Evolutionary conservation across 169 alveolate species (phyloP).

Genomic region (Hepatocystis sp.): DNA sequence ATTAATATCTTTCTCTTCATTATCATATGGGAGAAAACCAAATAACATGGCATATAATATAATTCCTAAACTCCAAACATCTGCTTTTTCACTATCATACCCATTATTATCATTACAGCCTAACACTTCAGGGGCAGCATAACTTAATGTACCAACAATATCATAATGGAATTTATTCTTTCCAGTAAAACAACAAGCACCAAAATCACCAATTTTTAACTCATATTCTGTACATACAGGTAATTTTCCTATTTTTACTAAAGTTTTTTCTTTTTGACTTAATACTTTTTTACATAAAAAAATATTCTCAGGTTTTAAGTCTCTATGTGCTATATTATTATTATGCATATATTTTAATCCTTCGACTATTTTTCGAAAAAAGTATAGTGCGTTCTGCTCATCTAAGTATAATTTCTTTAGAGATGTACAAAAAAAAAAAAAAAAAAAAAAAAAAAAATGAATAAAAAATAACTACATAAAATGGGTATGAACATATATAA

Average conservation of each 20-base stretch:
- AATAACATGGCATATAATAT: slow-evolving; percentile 96
- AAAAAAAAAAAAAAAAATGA: not conserved
- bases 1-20: slow-evolving; percentile 81
- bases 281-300: slow-evolving; percentile 85
- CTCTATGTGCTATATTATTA: slow-evolving; percentile 91
- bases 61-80: slow-evolving; percentile 98
- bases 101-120: slow-evolving; percentile 84
- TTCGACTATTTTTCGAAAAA: slow-evolving; percentile 84
- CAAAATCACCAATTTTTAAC: slow-evolving; percentile 96
- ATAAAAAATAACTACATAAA: too few species aligned
- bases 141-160: slow-evolving; percentile 87
- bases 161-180: slow-evolving; percentile 76
- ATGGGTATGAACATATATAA: too few species aligned
- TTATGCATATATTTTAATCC: slow-evolving; percentile 87
- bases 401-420: slow-evolving; percentile 63
- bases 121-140: slow-evolving; percentile 89
- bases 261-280: slow-evolving; percentile 49
- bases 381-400: slow-evolving; percentile 84
- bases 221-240: slow-evolving; percentile 88
- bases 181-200: slow-evolving; percentile 83
- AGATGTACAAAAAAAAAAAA: not conserved
- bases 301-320: slow-evolving; percentile 94
- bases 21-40: slow-evolving; percentile 98
- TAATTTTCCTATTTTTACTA: slow-evolving; percentile 81
- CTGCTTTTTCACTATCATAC: slow-evolving; percentile 95